Conservation (phyloP, 768 basidiomycete species). For the Termitomyces sp. region DNA sequence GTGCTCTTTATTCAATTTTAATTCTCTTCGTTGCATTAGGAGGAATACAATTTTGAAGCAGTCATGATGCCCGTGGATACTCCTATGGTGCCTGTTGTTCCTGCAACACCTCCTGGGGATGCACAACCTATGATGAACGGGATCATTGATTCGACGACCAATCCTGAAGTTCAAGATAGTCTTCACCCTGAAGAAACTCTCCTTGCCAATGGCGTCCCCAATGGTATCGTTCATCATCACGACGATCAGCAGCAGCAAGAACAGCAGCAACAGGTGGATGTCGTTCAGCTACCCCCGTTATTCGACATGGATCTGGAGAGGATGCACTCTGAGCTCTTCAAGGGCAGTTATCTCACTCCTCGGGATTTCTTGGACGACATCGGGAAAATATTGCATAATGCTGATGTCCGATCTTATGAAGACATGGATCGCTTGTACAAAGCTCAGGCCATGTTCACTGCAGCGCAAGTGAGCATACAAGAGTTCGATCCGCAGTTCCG, state of each 20-base stretch:
- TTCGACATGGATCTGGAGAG: conserved; percentile 90
- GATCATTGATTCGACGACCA: conserved; percentile 34
- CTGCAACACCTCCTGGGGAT: conserved; percentile 32
- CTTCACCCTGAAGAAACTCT: conserved; percentile 18
- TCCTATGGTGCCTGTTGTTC: conserved; percentile 10
- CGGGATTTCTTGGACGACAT: conserved; percentile 84
- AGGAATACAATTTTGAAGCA: conserved; percentile 66
- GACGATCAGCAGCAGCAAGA: conserved; percentile 22
- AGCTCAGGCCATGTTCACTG: conserved; percentile 86
- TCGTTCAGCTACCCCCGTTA: conserved; percentile 42
- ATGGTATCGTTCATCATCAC: conserved; percentile 29
- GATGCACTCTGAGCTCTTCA: conserved; percentile 84
- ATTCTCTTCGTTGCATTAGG: conserved; percentile 32
- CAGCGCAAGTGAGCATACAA: conserved; percentile 79
- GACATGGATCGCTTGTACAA: conserved; percentile 76
- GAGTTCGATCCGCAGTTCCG: conserved; percentile 79
- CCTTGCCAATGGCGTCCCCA: conserved; percentile 29
- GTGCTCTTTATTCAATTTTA: not conserved
- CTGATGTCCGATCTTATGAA: conserved; percentile 46
- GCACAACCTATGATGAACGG: conserved; percentile 36
- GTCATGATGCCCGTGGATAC: conserved; percentile 12
- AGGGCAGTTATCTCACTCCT: conserved; percentile 80
- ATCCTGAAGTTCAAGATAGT: conserved; percentile 20
- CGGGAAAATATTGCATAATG: conserved; percentile 76
- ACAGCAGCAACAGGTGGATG: conserved; percentile 29